Evolutionary conservation across 169 alveolate genomes (phyloP).

Genomic region (Plasmodium vivax): DNA sequence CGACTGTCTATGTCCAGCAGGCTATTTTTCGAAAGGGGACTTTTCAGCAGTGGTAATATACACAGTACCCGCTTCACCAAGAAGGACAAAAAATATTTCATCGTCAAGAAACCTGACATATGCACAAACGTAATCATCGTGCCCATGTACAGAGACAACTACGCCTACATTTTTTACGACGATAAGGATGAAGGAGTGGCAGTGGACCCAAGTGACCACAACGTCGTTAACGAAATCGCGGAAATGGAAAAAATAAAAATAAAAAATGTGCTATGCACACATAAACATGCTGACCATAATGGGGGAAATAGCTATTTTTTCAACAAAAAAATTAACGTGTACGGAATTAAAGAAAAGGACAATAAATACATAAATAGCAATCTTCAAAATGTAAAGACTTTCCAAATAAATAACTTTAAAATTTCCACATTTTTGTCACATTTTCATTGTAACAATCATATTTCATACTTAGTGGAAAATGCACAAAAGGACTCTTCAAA

Average conservation of each 20-base stretch:
- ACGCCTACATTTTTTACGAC: slow-evolving; percentile 51
- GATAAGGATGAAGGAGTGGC: slow-evolving; percentile 55
- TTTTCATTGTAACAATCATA: slow-evolving; percentile 63
- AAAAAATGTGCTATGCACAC: slow-evolving; percentile 48
- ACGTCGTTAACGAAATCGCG: slow-evolving; percentile 6
- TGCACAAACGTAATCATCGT: slow-evolving; percentile 32
- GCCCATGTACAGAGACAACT: slow-evolving; percentile 51
- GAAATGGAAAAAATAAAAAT: slow-evolving; percentile 60
- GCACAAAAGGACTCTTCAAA: background rate
- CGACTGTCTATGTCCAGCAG: background rate
- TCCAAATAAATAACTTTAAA: slow-evolving; percentile 56
- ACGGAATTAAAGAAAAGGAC: slow-evolving; percentile 53
- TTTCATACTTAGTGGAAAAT: slow-evolving; percentile 49
- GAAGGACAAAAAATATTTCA: slow-evolving; percentile 14
- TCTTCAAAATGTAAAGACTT: background rate
- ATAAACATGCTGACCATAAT: slow-evolving; percentile 68
- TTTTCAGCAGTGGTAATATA: background rate
- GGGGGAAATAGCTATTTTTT: slow-evolving; percentile 36
- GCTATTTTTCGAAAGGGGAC: slow-evolving; percentile 42
- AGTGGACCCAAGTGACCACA: slow-evolving; percentile 58
- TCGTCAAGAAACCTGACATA: slow-evolving; percentile 14
- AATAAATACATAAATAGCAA: slow-evolving; percentile 45
- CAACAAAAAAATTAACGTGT: slow-evolving; percentile 44
- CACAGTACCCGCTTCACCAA: background rate
- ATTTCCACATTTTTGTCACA: slow-evolving; percentile 36